Evolutionary conservation across 805 yeast genomes (phyloP).

Genomic region (Suhomyces xylopsoci): DNA sequence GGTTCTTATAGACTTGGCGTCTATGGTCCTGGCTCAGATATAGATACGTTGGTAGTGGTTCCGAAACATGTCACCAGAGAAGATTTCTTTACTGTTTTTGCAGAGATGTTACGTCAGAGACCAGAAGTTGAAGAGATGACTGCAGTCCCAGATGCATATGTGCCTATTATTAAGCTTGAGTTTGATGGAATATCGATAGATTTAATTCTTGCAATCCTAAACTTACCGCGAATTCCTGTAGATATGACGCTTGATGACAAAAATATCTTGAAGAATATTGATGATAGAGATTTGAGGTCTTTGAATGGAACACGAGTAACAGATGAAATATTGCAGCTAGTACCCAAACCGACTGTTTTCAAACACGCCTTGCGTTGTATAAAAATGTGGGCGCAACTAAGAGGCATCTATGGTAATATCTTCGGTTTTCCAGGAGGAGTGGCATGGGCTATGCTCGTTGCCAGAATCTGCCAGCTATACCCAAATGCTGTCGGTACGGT

Average conservation of each 20-base stretch:
- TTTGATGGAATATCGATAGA: constrained; percentile 92
- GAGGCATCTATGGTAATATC: constrained; percentile 91
- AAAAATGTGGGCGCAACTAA: constrained; percentile 93
- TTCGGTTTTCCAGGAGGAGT: constrained; percentile 99
- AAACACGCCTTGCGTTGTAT: constrained; percentile 89
- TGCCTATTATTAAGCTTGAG: constrained; percentile 90
- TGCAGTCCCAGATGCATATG: constrained; percentile 94
- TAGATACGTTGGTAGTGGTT: constrained; percentile 93
- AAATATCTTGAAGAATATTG: constrained; percentile 78
- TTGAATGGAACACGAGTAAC: constrained; percentile 96
- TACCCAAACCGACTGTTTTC: constrained; percentile 90
- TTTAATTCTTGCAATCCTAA: constrained; percentile 78
- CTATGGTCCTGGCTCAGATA: constrained; percentile 97
- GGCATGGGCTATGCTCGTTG: constrained; percentile 99
- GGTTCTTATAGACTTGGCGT: constrained; percentile 96
- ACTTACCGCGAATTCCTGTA: constrained; percentile 78
- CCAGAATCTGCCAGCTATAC: constrained; percentile 91
- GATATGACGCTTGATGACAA: constrained; percentile 78
- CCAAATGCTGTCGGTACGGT: constrained; percentile 95
- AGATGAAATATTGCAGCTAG: constrained; percentile 84
- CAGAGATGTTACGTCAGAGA: constrained; percentile 60
- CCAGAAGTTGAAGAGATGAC: constrained; percentile 88
- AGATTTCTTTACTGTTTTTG: constrained; percentile 84
- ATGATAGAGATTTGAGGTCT: constrained; percentile 86
- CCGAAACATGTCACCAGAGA: constrained; percentile 93